Percentiles rank a stretch among this genome's conserved stretches.
Conservation (phyloP, 2,329 filamentous ascomycete species). For the Bisporella sp. region DNA sequence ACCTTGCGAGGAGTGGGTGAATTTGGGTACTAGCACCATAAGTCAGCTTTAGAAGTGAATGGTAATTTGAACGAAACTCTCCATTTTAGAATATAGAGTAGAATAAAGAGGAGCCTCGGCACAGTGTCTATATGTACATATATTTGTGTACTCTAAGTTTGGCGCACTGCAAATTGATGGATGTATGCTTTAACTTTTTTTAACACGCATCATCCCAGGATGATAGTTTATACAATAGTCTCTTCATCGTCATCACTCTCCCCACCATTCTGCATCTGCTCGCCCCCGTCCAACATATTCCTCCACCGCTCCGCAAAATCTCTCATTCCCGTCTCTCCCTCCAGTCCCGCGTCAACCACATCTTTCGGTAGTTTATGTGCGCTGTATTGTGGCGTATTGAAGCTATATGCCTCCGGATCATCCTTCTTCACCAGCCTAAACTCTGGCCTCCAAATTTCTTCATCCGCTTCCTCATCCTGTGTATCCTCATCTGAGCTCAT, state of each 20-base stretch:
- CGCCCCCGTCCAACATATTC: constrained; percentile 41
- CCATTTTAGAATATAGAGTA: no score
- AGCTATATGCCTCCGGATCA: constrained; percentile 83
- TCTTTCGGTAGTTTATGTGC: constrained; percentile 94
- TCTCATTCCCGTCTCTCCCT: constrained; percentile 67
- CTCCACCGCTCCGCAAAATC: constrained; percentile 77
- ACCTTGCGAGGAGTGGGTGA: no score
- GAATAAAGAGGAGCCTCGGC: no score
- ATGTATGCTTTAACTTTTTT: no score
- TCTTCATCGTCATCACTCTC: constrained; percentile 30
- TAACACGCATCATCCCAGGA: no score
- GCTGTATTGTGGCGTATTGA: constrained; percentile 80
- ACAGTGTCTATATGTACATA: no score
- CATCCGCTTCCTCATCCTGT: constrained; percentile 42
- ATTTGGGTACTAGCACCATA: no score
- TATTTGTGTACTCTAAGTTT: no score
- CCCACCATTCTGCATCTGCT: constrained; percentile 30
- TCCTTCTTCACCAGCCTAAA: constrained; percentile 75
- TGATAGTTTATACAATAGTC: no score
- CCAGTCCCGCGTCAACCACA: constrained; percentile 66
- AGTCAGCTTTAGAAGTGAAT: no score
- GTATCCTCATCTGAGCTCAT: constrained; percentile 34
- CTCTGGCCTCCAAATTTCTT: constrained; percentile 59
- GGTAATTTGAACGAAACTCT: no score
- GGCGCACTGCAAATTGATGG: no score